Evolutionary conservation across 192 early-diverging fungal genomes (phyloP), one percentile per base, ranked within the genome.

Genomic region (Coemansia sp.): DNA sequence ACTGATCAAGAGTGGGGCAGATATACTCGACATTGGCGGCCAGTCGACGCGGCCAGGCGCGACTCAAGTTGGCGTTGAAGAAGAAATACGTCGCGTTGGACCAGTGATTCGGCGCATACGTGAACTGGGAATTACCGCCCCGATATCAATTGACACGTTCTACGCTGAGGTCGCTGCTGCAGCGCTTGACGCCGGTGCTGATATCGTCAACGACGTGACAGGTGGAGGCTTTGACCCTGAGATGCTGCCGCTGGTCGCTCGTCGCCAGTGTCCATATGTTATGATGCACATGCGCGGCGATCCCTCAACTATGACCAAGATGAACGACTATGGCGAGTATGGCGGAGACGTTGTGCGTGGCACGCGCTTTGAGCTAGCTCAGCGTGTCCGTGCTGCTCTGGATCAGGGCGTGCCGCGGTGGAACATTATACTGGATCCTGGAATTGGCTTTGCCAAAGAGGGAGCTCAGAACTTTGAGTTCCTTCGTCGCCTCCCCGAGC

Each of bases 201-300:
- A 93, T 72, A 82, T 98, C 37, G 87, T 99, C 76, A 99, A 99
- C 73, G 97, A 99, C 71, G 91, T 99, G 14, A 90, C 89, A 6
- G 96, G 94, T n/a, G 97, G 94, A 13, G 64, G 61, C 41, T 77
- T 85, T 25, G 96, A 99, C 61, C 75, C 88, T 0, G 69, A 78
- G 4, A 98, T 99, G 93, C 79, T 92, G 34, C 61, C 84, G 9
- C 85, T 92, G 20, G 88, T 93, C 75, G 93, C 94, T 6, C 82
- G 90, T 62, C 75, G 76, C 63, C 84, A 89, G 52, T 90, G 91
- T 10, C 96, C 97, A 16, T 87, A 94, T 9, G 91, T 93, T 65
- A 72, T 98, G 73, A 98, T 98, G 95, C 97, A 99, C 70, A 98
- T 96, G 95, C 90, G 96, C n/a, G 97, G 97, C 23, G 85, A 86